A percentile compares a stretch with the other conserved stretches of the same genome.
Conservation (phyloP, 441 rosid genomes). For the Syzygium syzygioides region DNA sequence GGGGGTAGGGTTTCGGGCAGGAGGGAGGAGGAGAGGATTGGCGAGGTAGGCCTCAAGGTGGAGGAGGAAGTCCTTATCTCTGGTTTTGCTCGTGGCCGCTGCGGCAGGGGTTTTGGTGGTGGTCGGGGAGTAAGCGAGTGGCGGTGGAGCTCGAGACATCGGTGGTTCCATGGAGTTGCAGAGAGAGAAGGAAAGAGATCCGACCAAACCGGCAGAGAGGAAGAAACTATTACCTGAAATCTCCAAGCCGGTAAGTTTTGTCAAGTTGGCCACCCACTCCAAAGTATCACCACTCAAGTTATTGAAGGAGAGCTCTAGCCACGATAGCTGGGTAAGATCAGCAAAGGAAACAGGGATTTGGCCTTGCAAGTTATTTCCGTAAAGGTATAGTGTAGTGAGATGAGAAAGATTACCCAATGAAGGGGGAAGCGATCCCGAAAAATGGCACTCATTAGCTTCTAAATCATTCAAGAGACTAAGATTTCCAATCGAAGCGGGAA, state of each 20-base stretch:
- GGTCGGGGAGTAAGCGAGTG: neutral
- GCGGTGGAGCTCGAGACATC: fast-evolving
- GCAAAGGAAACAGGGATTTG: neutral
- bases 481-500: slow-evolving; percentile 9
- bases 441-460: fast-evolving
- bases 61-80: no score
- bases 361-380: fast-evolving
- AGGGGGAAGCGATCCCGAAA: neutral
- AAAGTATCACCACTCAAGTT: neutral
- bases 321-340: neutral
- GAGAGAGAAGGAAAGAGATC: neutral
- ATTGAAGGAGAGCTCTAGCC: fast-evolving
- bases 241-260: fast-evolving
- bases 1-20: no score
- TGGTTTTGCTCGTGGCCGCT: fast-evolving
- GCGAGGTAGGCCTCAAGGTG: neutral
- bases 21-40: no score
- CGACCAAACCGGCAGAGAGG: fast-evolving
- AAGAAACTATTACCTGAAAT: neutral
- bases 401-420: neutral
- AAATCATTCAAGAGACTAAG: neutral
- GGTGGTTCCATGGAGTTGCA: neutral
- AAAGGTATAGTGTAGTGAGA: fast-evolving
- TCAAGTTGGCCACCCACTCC: neutral
- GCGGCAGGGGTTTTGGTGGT: neutral